phyloP scores from a whole-genome alignment of 139 green algal species.

The Micromonas pusilla region DNA sequence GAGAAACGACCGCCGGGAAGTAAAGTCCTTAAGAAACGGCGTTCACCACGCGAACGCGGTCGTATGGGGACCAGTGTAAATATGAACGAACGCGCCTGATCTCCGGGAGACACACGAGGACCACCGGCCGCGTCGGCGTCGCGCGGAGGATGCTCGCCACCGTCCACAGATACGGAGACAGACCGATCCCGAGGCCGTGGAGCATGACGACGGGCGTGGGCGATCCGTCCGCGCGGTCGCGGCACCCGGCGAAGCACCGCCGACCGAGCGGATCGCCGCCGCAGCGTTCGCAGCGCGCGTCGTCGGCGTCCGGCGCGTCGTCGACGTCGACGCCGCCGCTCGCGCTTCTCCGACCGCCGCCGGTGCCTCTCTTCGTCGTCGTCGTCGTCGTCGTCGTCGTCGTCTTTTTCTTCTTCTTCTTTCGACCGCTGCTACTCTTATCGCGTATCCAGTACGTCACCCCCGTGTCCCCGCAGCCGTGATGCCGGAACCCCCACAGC shows the following conservation, averaged over 20 bases:
- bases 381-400: too few species aligned
- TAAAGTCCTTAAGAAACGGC: too few species aligned
- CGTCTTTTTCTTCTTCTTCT: too few species aligned
- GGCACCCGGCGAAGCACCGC: too few species aligned
- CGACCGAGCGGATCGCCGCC: too few species aligned
- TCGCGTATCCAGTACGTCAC: background rate
- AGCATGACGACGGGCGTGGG: background rate
- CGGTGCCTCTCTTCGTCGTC: too few species aligned
- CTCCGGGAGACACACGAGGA: background rate
- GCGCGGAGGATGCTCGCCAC: background rate
- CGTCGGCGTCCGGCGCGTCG: background rate
- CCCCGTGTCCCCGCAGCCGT: background rate
- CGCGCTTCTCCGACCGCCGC: background rate
- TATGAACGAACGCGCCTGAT: too few species aligned
- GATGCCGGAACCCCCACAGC: background rate
- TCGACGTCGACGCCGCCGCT: background rate
- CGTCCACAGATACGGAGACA: background rate
- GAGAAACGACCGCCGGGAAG: too few species aligned
- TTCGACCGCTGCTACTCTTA: background rate
- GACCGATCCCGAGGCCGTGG: constrained; percentile 1
- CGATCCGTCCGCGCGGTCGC: too few species aligned
- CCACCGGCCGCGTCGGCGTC: background rate
- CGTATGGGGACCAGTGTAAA: too few species aligned
- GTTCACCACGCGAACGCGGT: too few species aligned
- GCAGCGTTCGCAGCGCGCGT: background rate